phyloP scores from a whole-genome alignment of 495 filamentous ascomycete species.

The Alectoria sarmentosa region DNA sequence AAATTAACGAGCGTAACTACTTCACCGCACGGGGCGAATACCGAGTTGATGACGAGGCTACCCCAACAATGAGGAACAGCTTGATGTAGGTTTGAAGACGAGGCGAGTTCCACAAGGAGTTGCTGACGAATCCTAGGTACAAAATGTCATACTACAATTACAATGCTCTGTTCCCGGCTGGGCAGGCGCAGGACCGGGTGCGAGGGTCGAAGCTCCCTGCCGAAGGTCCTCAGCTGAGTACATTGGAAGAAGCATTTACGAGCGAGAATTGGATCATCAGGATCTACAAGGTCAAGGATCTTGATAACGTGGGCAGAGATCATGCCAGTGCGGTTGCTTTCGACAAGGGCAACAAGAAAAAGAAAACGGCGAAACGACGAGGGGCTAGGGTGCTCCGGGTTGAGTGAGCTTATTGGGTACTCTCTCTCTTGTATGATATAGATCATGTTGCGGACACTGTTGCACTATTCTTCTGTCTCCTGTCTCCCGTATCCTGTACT shows the following conservation, averaged over 20 bases:
- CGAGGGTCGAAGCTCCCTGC: slow-evolving; percentile 74
- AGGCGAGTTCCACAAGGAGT: neutral
- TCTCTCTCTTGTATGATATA: slow-evolving; percentile 14
- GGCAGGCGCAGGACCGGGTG: slow-evolving; percentile 88
- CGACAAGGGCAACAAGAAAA: slow-evolving; percentile 91
- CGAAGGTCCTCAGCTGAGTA: slow-evolving; percentile 78
- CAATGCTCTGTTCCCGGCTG: slow-evolving; percentile 81
- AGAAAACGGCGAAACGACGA: slow-evolving; percentile 71
- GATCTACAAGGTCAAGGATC: slow-evolving; percentile 99
- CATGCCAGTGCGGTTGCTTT: slow-evolving; percentile 80
- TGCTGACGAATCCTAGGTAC: slow-evolving; percentile 59
- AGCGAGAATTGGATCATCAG: slow-evolving; percentile 99
- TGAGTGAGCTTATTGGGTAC: slow-evolving; percentile 48
- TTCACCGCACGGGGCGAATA: slow-evolving; percentile 96
- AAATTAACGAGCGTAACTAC: slow-evolving; percentile 95
- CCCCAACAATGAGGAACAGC: slow-evolving; percentile 98
- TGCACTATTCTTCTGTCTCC: neutral
- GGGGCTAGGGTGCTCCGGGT: slow-evolving; percentile 76
- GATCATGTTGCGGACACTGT: neutral
- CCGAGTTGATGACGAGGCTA: slow-evolving; percentile 85
- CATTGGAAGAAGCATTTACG: slow-evolving; percentile 93
- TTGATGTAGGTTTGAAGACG: slow-evolving; percentile 71
- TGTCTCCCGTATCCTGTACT: too few species aligned
- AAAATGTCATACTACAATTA: slow-evolving; percentile 99
- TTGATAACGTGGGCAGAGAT: slow-evolving; percentile 91